Percentiles rank a stretch among this genome's conserved stretches.
Conservation (phyloP, 345 rosid genomes). For the Mercurialis annua region DNA sequence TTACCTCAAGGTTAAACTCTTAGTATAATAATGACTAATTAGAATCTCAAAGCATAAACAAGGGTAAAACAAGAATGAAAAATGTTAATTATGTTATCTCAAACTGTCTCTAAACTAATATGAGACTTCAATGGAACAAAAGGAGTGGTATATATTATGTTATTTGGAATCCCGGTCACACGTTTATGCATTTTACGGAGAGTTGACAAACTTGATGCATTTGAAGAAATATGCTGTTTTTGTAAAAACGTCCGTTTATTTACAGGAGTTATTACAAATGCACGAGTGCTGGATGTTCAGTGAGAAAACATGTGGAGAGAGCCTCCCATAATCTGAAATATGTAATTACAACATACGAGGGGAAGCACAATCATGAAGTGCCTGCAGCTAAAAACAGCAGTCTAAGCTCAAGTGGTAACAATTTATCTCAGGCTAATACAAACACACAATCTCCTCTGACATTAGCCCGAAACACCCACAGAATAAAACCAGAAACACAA, state of each 20-base stretch:
- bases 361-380: slow-evolving; percentile 68
- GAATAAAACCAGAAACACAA: slow-evolving; percentile 37
- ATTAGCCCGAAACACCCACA: slow-evolving; percentile 27
- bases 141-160: no score
- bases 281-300: slow-evolving; percentile 55
- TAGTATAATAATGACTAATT: no score
- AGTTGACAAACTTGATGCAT: neutral
- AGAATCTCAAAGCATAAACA: no score
- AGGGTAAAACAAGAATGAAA: no score
- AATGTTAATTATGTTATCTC: no score
- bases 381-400: slow-evolving; percentile 80
- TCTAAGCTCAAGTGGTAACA: slow-evolving; percentile 31
- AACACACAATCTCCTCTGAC: slow-evolving; percentile 28
- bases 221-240: neutral
- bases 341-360: slow-evolving; percentile 60
- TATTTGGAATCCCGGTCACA: neutral
- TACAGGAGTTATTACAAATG: slow-evolving; percentile 74
- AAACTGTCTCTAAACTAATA: no score
- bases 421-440: slow-evolving; percentile 27
- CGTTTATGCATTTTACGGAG: neutral
- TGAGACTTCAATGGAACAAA: no score
- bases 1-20: no score
- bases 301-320: slow-evolving; percentile 73
- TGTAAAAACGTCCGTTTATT: neutral
- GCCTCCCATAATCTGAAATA: slow-evolving; percentile 56